Base-by-base conservation (phyloP, 2,329 filamentous ascomycete species). In the Aspergillus ruber region DNA sequence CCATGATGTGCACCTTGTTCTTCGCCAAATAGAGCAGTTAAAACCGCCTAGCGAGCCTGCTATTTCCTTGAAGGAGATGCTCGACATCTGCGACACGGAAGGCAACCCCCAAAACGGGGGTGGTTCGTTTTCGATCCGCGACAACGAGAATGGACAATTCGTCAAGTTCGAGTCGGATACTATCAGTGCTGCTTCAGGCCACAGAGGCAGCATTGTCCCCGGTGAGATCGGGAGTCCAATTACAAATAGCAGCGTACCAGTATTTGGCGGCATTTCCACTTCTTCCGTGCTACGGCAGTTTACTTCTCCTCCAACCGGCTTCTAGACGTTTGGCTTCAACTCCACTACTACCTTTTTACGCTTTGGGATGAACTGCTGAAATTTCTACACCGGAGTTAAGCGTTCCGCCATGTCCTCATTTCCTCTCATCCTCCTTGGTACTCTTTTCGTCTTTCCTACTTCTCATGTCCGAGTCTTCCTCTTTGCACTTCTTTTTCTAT, bases 61-160 rank as follows among this genome's bases (percentile, higher is more conserved):
- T 58, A 81, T 74, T 66, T 75, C 54, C 66, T 82, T 74, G 61
- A 77, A 75, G 21, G 90, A 96, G 59, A 77, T 97, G 57, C 76
- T 91, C 35, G 83, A 87, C 48, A 85, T 94, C 49, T 93, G 88
- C 65, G 91, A 97, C 59, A 95, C 91, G 0, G 88, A 95, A 64
- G 93, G 93, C 48, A 94, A 86, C 59, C 65, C 74, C 2, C 82
- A 84, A 50, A 97, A 97, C 59, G 93, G 93, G 41, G 91, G 91
- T 40, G 93, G 93, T n/a, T 85, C 80, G 21, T 94, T 98, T 61
- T 82, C 86, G 29, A 77, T 86, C 53, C 79, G 78, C 51, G 75
- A 77, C 35, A 78, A 81, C 43, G 73, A 68, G 25, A 57, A 59
- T 23, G 66, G 65, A 23, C 63, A 65, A 41, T 67, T 67, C 35